phyloP scores from a whole-genome alignment of 331 rosid species.

The Acacia pycnantha region DNA sequence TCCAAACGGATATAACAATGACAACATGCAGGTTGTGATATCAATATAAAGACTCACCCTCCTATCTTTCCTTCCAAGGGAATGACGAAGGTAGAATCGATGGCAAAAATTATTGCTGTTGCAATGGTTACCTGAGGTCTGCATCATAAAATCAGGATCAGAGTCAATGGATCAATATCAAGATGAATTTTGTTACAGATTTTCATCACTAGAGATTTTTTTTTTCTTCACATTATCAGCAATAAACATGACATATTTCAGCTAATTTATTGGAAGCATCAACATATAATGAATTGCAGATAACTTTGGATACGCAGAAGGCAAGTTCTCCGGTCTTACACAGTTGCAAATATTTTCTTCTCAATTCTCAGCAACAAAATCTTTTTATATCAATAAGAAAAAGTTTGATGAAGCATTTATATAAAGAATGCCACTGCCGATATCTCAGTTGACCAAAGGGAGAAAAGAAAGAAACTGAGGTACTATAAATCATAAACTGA shows the following conservation, averaged over 20 bases:
- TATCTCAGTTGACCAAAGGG: conserved; percentile 13
- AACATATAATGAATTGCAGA: background rate
- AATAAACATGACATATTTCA: background rate
- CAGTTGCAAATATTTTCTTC: background rate
- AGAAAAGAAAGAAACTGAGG: conserved; percentile 12
- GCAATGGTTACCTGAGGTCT: conserved; percentile 89
- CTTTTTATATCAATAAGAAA: background rate
- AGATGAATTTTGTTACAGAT: conserved; percentile 5
- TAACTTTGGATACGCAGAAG: background rate
- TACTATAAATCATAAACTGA: background rate
- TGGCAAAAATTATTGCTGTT: conserved; percentile 91
- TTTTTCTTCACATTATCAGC: background rate
- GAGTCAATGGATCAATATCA: conserved; percentile 1
- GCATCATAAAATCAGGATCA: conserved; percentile 27
- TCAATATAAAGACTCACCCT: conserved; percentile 59
- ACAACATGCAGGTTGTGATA: background rate
- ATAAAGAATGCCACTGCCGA: background rate
- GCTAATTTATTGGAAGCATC: conserved; percentile 4
- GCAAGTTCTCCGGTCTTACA: background rate
- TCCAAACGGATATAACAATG: background rate
- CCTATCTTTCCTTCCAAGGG: conserved; percentile 88
- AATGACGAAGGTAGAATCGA: conserved; percentile 87
- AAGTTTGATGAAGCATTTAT: background rate
- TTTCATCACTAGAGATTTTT: background rate
- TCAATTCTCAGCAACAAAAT: background rate